Evolutionary conservation across 352 stramenopile genomes (phyloP).

Genomic region (Globisporangium nodosum): DNA sequence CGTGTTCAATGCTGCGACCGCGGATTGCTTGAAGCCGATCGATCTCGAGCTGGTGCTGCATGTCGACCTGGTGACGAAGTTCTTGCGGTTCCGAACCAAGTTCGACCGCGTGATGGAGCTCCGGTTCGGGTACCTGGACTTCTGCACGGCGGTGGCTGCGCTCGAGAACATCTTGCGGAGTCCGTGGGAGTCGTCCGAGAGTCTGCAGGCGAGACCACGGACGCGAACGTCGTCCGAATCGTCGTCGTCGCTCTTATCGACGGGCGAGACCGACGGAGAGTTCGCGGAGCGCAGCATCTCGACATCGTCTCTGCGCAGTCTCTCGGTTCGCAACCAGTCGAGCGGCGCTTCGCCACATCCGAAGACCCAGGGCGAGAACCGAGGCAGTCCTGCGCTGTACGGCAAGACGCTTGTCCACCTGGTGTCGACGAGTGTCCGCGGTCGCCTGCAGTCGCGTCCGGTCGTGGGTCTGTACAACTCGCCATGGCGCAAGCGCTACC

Average conservation of each 20-base stretch:
- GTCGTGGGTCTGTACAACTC: conserved; percentile 78
- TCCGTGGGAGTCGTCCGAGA: conserved; percentile 11
- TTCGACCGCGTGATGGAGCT: conserved; percentile 79
- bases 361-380: conserved; percentile 17
- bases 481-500: conserved; percentile 77
- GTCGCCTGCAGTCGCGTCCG: conserved; percentile 64
- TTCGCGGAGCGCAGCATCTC: conserved; percentile 21
- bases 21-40: conserved; percentile 78
- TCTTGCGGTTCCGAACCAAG: conserved; percentile 57
- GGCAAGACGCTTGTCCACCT: conserved; percentile 65
- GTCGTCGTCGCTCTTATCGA: conserved; percentile 45
- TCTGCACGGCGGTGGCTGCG: conserved; percentile 56
- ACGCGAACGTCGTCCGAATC: conserved; percentile 42
- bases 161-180: conserved; percentile 52
- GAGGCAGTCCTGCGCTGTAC: conserved; percentile 47
- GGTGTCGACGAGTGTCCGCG: conserved; percentile 66
- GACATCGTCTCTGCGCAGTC: conserved; percentile 19
- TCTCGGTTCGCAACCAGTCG: conserved; percentile 6
- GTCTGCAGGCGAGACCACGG: conserved; percentile 9
- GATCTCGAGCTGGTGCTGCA: conserved; percentile 63
- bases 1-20: conserved; percentile 28
- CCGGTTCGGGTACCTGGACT: conserved; percentile 81
- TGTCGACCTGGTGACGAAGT: conserved; percentile 53
- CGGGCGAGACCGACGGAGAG: conserved; percentile 22
- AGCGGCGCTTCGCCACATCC: conserved; percentile 5